phyloP scores from a whole-genome alignment of 495 filamentous ascomycete species.

The Xylaria scruposa region DNA sequence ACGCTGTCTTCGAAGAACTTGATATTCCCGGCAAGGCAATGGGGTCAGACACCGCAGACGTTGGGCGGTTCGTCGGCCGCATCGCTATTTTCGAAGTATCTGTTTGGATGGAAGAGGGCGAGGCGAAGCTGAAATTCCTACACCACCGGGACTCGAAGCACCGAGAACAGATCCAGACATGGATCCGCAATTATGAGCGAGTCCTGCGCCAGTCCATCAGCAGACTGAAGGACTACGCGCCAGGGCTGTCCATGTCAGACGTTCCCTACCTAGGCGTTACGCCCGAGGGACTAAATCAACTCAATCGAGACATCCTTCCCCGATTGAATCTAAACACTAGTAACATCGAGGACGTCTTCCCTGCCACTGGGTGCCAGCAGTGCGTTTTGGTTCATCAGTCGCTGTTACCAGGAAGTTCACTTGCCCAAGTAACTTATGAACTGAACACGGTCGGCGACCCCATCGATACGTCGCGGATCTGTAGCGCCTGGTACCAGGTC shows the following conservation, averaged over 20 bases:
- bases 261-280: slow-evolving; percentile 68
- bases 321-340: slow-evolving; percentile 54
- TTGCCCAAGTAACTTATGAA: slow-evolving; percentile 67
- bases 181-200: slow-evolving; percentile 66
- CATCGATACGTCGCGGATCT: slow-evolving; percentile 51
- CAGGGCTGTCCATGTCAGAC: slow-evolving; percentile 64
- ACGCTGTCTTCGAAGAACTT: slow-evolving; percentile 65
- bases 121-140: slow-evolving; percentile 67
- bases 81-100: slow-evolving; percentile 72
- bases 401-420: slow-evolving; percentile 63
- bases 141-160: slow-evolving; percentile 68
- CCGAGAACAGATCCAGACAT: slow-evolving; percentile 60
- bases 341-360: slow-evolving; percentile 63
- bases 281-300: slow-evolving; percentile 60
- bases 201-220: slow-evolving; percentile 59
- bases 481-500: slow-evolving; percentile 53
- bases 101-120: slow-evolving; percentile 62
- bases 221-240: slow-evolving; percentile 54
- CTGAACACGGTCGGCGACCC: slow-evolving; percentile 49
- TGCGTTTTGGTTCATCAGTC: slow-evolving; percentile 68
- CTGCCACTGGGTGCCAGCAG: slow-evolving; percentile 72
- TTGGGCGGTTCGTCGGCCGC: slow-evolving; percentile 60
- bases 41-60: slow-evolving; percentile 60
- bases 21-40: slow-evolving; percentile 49
- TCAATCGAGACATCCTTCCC: slow-evolving; percentile 58